Base-by-base conservation (phyloP, 164 flowering plant species). In the Taxillus chinensis region DNA sequence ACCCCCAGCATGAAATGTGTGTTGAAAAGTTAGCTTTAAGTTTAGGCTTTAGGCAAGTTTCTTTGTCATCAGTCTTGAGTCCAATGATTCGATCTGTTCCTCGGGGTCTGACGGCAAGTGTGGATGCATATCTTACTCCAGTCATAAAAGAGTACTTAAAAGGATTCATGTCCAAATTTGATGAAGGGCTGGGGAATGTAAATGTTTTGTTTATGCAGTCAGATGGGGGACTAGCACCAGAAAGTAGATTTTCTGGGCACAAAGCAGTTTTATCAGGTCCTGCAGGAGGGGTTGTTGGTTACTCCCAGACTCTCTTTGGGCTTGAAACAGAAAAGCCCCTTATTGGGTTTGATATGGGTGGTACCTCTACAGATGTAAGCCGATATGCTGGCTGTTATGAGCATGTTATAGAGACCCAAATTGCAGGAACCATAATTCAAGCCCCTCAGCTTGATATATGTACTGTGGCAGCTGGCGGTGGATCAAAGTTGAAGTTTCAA, bases 281-380 rank as follows among this genome's bases (percentile, higher is more conserved):
- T 69, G 99, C 99, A 11, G 99, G 97, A 62, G 99, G 99, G 9
- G 99, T 93, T 45, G 99, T 93, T 54, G 99, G 99, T 64, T 93
- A 90, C 71, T 87, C 97, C 7, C 95, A 90, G 76, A 90, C 99
- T 46, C 89, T 89, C 57, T 90, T 77, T 69, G 90, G 83, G 60
- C 75, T 84, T 59, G 97, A 93, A 73, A 93, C 97, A 4, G 78
- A 77, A 12, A 90, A 86, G 65, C 87, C 99, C 7, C 83, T 93
- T n/a, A 93, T 93, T 73, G 99, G 97, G 41, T 93, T 93, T 72
- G 99, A 93, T 64, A 93, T 93, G 99, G 99, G 99, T 57, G 99
- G 99, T 50, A 93, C 97, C 16, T 93, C 99, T 13, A 90, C 99
- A 2, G 97, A 90, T 72, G 97, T 93, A 7, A 93, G 99, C 66